Evolutionary conservation across 306 rosid genomes (phyloP).

Genomic region (Canavalia ensiformis): DNA sequence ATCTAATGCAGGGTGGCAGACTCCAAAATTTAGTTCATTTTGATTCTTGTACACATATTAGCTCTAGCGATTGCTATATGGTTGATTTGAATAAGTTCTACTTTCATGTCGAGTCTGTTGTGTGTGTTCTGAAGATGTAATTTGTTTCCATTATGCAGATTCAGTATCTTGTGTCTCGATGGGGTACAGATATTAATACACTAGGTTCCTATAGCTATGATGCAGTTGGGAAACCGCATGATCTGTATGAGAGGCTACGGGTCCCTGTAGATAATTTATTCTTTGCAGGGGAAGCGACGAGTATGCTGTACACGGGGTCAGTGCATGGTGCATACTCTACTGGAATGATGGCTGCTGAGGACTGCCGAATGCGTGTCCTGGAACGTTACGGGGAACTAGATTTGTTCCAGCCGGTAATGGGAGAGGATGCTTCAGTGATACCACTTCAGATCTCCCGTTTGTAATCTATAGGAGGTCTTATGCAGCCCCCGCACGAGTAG

Average conservation of each 20-base stretch:
- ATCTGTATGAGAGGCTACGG: conserved; percentile 90
- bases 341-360: conserved; percentile 97
- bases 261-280: conserved; percentile 94
- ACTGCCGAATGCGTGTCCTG: conserved; percentile 95
- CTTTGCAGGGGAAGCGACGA: conserved; percentile 99
- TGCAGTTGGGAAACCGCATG: conserved; percentile 87
- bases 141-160: conserved; percentile 64
- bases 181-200: conserved; percentile 89
- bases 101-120: neutral
- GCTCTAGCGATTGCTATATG: neutral
- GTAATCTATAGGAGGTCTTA: conserved; percentile 52
- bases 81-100: neutral
- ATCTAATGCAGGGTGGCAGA: neutral
- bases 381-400: conserved; percentile 94
- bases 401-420: conserved; percentile 83
- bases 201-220: conserved; percentile 95
- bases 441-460: conserved; percentile 91
- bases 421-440: conserved; percentile 68
- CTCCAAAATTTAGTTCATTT: neutral
- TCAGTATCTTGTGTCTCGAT: conserved; percentile 89
- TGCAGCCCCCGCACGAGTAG: neutral
- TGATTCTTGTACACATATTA: conserved; percentile 17
- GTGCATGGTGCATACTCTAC: conserved; percentile 95
- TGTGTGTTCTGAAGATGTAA: neutral
- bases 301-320: conserved; percentile 80